Conservation (phyloP, 306 rosid species). For the Cucumis hystrix region DNA sequence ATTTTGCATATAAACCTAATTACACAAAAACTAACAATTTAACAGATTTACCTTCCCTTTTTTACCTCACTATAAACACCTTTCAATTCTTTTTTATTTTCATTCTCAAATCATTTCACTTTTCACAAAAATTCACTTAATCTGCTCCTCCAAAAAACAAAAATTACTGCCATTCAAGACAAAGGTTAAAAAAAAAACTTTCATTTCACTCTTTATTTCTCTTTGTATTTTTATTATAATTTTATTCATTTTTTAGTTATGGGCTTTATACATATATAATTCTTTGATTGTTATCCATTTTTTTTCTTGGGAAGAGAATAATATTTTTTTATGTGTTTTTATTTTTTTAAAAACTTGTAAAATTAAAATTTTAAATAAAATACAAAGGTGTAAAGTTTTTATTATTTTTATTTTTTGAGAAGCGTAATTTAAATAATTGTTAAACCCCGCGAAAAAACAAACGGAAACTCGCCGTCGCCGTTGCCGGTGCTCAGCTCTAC, state of each 20-base stretch:
- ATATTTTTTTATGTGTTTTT: not conserved
- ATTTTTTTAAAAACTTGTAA: not conserved
- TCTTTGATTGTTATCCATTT: not conserved
- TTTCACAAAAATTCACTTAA: no score
- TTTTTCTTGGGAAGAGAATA: not conserved
- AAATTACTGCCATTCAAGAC: not conserved
- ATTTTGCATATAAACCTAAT: not conserved
- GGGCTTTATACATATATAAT: no score
- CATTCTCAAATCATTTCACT: not conserved
- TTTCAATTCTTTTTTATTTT: not conserved
- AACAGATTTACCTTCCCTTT: not conserved
- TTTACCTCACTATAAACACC: not conserved
- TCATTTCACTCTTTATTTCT: not conserved
- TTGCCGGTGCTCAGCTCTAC: not conserved
- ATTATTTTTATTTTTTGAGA: no score
- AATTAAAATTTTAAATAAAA: no score
- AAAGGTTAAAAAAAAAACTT: not conserved
- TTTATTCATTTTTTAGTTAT: not conserved
- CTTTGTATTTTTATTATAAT: not conserved
- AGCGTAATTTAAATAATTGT: not conserved
- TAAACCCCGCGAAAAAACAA: slow-evolving; percentile 1
- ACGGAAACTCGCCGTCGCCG: not conserved
- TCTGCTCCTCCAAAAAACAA: not conserved
- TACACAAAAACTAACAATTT: not conserved
- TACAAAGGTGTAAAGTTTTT: no score